Percentiles rank a stretch among this genome's conserved stretches.
Conservation (phyloP, 2,329 filamentous ascomycete genomes). For the Colletotrichum theobromicola region DNA sequence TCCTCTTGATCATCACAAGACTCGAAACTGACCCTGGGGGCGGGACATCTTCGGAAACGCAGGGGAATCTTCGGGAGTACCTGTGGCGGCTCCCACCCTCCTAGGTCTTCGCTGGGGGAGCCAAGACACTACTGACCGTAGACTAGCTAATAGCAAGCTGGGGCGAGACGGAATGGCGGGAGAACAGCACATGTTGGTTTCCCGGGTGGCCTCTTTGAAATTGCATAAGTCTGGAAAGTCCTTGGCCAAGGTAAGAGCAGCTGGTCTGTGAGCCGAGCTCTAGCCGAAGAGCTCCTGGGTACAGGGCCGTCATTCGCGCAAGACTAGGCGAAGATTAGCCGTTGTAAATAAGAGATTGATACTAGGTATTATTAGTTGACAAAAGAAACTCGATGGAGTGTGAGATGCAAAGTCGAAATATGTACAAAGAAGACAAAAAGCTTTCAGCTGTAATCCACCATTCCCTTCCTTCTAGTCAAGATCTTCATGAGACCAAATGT, state of each 20-base stretch:
- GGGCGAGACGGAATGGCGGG: background rate
- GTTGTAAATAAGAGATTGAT: background rate
- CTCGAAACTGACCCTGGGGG: fast-evolving
- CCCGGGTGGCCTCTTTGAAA: background rate
- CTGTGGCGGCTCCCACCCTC: background rate
- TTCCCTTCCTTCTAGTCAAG: background rate
- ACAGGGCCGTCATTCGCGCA: too few species aligned
- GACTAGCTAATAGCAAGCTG: background rate
- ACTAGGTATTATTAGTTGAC: background rate
- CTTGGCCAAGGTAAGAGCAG: fast-evolving
- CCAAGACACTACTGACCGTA: background rate
- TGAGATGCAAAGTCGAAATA: background rate
- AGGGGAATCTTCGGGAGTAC: background rate
- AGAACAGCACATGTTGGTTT: fast-evolving
- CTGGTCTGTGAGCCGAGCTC: background rate
- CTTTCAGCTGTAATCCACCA: background rate
- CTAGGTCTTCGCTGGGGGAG: background rate
- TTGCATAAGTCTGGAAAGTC: background rate
- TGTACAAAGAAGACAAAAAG: background rate
- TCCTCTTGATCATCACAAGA: background rate
- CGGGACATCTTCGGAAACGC: background rate
- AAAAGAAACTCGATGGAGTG: background rate
- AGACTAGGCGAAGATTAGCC: background rate
- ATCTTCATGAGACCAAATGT: background rate
- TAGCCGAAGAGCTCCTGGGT: too few species aligned